Base-by-base conservation (phyloP, 345 rosid species). In the Trapa bicornis region DNA sequence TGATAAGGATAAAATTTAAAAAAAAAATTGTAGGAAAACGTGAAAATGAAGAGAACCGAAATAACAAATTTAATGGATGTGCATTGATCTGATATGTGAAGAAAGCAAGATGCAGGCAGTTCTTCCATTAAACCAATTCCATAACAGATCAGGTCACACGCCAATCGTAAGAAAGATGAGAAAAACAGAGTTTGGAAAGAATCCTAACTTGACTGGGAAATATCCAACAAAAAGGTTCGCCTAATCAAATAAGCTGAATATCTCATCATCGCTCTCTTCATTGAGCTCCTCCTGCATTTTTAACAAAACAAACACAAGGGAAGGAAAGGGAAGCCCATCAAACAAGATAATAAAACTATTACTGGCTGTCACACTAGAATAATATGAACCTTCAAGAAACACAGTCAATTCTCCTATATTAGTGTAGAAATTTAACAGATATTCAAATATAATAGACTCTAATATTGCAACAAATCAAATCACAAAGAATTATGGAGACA, bases 211-310 rank as follows among this genome's bases (percentile, higher is more conserved):
- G 66, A 15, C 2, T 2, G 15, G 68, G 48, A n/a, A 47, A 16
- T 22, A 48, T 2, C 15, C 56, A 39, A 15, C 47, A 1, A 36
- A 37, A 36, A 6, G 16, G 47, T 33, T 29, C 13, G 16, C 54
- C 72, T 75, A 78, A 54, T 80, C 84, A 15, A 80, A 80, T 71
- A 80, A 72, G 71, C 79, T 66, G 74, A 53, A 53, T 17, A 80
- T 66, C 71, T 80, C 84, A 0, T 75, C 81, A 11, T 80, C 84
- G 39, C 84, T 80, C 72, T 80, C 84, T 70, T 77, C 81, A 41
- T 80, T 57, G 0, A 76, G 70, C 74, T 71, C 77, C 50, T 80
- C 84, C 84, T 77, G 79, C 54, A 41, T 33, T 15, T 22, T 22
- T 22, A 22, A 22, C 29, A 22, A 22, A 22, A 22, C 29, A 22